Conservation (phyloP, 176 grass and related monocot species). For the Eleusine coracana region DNA sequence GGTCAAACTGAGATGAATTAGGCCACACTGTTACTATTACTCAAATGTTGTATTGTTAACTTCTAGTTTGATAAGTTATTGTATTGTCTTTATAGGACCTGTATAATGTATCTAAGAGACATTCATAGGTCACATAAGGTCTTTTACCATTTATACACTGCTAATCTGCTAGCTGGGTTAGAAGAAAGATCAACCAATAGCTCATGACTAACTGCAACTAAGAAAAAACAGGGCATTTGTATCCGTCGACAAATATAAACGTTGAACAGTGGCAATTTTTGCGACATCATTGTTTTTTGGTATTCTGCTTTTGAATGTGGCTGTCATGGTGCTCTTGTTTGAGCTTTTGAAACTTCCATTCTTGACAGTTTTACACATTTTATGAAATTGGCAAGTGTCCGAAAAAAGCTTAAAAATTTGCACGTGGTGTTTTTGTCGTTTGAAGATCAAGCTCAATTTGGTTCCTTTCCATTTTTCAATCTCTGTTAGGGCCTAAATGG, state of each 20-base stretch:
- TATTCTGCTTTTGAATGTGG: not conserved
- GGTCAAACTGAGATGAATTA: not conserved
- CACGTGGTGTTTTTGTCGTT: not conserved
- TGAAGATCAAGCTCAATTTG: not conserved
- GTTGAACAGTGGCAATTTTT: not conserved
- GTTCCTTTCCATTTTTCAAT: not conserved
- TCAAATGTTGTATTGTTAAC: not conserved
- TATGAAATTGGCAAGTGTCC: not conserved
- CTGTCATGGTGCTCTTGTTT: not conserved
- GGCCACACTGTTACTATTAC: not conserved
- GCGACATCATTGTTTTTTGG: not conserved
- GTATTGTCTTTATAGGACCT: not conserved
- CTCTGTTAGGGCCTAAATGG: not conserved
- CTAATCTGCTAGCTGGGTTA: not conserved
- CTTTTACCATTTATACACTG: not conserved
- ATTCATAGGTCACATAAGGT: not conserved
- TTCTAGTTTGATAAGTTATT: not conserved
- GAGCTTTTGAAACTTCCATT: not conserved
- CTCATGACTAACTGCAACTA: not conserved
- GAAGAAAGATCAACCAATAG: not conserved
- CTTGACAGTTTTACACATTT: slow-evolving; percentile 9
- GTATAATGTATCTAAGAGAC: not conserved
- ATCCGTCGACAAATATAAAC: not conserved
- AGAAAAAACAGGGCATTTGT: not conserved
- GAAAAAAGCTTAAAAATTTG: not conserved